Conservation (phyloP, 148 eudicot species). For the Rhododendron molle region DNA sequence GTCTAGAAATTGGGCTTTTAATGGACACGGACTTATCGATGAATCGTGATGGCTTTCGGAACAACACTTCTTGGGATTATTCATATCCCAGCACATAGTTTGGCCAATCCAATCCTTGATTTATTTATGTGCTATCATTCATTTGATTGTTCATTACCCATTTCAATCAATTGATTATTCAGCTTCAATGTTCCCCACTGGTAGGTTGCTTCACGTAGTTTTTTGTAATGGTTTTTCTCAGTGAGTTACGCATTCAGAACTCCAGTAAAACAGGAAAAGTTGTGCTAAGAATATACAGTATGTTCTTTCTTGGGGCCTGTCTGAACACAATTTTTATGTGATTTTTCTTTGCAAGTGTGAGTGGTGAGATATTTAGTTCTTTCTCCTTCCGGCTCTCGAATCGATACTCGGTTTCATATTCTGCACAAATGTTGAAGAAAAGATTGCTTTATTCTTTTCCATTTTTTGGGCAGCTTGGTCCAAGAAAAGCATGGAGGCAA, state of each 20-base stretch:
- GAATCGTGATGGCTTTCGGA: constrained; percentile 22
- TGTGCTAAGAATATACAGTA: constrained; percentile 4
- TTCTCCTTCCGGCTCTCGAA: background rate
- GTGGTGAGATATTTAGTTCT: background rate
- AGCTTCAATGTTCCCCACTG: constrained; percentile 14
- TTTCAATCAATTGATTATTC: constrained; percentile 38
- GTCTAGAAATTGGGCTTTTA: constrained; percentile 28
- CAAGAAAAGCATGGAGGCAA: background rate
- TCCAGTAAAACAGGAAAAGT: constrained; percentile 12
- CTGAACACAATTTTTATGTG: background rate
- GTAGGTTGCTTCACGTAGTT: constrained; percentile 24
- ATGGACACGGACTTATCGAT: constrained; percentile 10
- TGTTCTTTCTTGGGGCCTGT: background rate
- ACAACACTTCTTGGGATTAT: constrained; percentile 12
- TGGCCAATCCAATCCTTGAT: constrained; percentile 24
- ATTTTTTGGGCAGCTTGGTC: background rate
- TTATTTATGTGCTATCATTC: constrained; percentile 28
- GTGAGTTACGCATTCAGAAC: constrained; percentile 18
- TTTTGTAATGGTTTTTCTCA: constrained; percentile 21
- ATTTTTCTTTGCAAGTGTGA: background rate
- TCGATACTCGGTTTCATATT: background rate
- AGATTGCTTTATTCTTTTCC: background rate
- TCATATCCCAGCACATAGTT: constrained; percentile 18
- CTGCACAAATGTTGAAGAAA: background rate
- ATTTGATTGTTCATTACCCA: constrained; percentile 30